Evolutionary conservation across 768 basidiomycete species (phyloP).

Genomic region (Paxillus ammoniavirescens): DNA sequence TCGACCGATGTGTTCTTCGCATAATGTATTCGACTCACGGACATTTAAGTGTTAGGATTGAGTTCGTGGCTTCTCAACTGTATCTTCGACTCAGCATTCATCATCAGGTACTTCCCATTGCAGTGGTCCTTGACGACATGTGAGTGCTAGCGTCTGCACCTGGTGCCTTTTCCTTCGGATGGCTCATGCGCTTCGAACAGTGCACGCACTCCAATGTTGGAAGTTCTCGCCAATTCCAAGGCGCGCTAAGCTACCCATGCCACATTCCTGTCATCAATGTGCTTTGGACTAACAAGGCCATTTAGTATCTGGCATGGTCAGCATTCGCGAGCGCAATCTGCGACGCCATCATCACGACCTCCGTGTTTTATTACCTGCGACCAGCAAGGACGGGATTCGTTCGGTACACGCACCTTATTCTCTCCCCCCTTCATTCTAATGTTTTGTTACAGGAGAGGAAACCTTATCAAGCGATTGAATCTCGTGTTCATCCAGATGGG

Average conservation of each 20-base stretch:
- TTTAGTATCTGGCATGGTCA: too few relatives aligned
- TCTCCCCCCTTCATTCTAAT: neutral
- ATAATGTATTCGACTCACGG: too few relatives aligned
- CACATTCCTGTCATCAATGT: too few relatives aligned
- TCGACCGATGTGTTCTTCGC: too few relatives aligned
- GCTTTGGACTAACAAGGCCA: neutral
- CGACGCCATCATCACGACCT: too few relatives aligned
- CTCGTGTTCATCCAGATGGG: conserved; percentile 20
- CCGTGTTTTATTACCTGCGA: conserved; percentile 10
- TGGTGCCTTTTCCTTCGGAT: neutral
- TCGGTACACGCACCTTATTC: conserved; percentile 8
- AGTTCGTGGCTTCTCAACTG: too few relatives aligned
- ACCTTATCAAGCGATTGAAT: conserved; percentile 14
- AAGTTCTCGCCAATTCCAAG: conserved; percentile 1
- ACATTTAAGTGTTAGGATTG: too few relatives aligned
- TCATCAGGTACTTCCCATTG: neutral
- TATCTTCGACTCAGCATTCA: too few relatives aligned
- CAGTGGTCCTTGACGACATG: conserved; percentile 6
- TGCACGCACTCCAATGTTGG: conserved; percentile 6
- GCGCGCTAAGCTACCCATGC: neutral
- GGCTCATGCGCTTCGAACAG: conserved; percentile 3
- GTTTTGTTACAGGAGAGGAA: neutral
- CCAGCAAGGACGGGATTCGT: conserved; percentile 4
- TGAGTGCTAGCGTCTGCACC: neutral
- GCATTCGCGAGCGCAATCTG: too few relatives aligned